These are phyloP conservation scores for Emergomyces orientalis DNA, from an alignment of 2,329 filamentous ascomycete species.

Conservation along the genomic window DNA sequence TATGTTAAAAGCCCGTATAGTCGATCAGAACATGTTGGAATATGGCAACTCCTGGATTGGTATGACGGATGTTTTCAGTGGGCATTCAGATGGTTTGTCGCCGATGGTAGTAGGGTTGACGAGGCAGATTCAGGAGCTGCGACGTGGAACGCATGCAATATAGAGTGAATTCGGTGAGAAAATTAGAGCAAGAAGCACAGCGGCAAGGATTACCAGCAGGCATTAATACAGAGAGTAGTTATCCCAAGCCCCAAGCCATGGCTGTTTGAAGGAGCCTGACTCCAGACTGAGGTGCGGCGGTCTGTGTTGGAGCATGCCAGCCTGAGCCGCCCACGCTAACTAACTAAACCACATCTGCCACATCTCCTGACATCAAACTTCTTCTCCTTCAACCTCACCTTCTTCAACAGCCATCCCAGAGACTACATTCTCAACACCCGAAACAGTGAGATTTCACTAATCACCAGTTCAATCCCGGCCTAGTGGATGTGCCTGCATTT, in stretches of 20 bases:
- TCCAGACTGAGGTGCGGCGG: slow-evolving; percentile 12
- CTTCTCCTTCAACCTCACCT: not conserved
- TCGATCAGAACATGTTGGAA: not conserved
- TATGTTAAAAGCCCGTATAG: not conserved
- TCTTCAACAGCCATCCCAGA: not conserved
- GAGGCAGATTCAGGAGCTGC: not conserved
- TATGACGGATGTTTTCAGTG: not conserved
- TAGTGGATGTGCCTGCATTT: not conserved
- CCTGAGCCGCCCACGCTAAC: not conserved
- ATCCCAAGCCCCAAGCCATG: not conserved
- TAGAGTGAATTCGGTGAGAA: not conserved
- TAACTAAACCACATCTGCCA: not conserved
- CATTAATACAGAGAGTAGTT: not conserved
- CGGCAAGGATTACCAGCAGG: not conserved
- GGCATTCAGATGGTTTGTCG: not conserved
- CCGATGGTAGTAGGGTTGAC: not conserved
- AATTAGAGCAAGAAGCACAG: not conserved
- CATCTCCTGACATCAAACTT: not conserved
- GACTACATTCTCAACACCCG: not conserved
- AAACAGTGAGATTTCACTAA: not conserved
- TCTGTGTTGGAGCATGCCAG: slow-evolving; percentile 6
- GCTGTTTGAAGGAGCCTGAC: not conserved
- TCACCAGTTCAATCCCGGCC: not conserved
- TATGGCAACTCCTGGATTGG: not conserved
- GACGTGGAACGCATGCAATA: not conserved